Base-by-base conservation (phyloP, 108 stramenopile species). In the Pelagomonas calceolata region DNA sequence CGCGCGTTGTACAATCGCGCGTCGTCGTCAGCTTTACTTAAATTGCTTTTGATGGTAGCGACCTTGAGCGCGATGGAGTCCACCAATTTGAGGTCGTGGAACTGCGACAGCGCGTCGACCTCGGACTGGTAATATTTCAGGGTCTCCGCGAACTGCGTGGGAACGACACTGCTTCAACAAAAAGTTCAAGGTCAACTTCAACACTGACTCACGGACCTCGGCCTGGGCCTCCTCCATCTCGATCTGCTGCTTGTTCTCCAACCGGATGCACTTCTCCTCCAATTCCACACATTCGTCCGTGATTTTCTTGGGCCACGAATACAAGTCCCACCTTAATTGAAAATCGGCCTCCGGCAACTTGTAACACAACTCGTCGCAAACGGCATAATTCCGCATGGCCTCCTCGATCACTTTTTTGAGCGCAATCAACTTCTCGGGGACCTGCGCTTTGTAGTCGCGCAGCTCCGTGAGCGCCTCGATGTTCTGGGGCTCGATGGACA, bases 171-270 rank as follows among this genome's bases (percentile, higher is more conserved):
- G n/a, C n/a, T n/a, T n/a, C n/a, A n/a, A n/a, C n/a, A n/a, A n/a
- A n/a, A n/a, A n/a, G n/a, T n/a, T n/a, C n/a, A n/a, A n/a, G n/a
- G n/a, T n/a, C n/a, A n/a, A n/a, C n/a, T n/a, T n/a, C n/a, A n/a
- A n/a, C n/a, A n/a, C n/a, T n/a, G n/a, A n/a, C n/a, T n/a, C n/a
- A 12, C 39, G 39, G 70, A 87, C 86, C n/a, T 64, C 71, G 29
- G 72, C 80, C 67, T 87, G 87, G 44, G 84, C 87, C 36, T 68
- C 76, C 65, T 70, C 66, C 85, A 86, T 86, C 63, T 87, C 79
- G 35, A 63, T 77, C 68, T 51, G 36, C 65, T 68, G 34, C 12
- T 70, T 71, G 39, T 29, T 65, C 15, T 70, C 73, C 1, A 70
- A 66, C 16, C 65, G 35, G 36, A 30, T 9, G 10, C 51, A 60